Base-by-base conservation (phyloP, 768 basidiomycete genomes). In the Myochromella boudieri region DNA sequence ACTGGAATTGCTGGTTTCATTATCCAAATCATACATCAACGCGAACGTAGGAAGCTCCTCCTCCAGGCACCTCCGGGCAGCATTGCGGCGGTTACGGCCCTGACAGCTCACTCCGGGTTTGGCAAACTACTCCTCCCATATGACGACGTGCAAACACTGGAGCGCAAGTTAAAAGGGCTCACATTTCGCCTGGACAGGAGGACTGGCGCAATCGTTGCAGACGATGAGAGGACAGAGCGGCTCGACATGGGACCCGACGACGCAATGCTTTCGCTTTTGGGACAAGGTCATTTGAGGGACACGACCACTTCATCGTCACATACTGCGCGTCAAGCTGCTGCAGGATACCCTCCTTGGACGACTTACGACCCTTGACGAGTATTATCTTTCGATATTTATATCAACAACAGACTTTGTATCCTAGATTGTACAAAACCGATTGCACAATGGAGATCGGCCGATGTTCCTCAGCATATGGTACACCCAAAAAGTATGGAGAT, bases 171-270 rank as follows among this genome's bases (percentile, higher is more conserved):
- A 25, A 61, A 64, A 11, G 77, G 75, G 0, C 54, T 85, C 40
- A 63, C 62, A 12, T 86, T 85, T 66, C 58, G 72, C 31, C 53
- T 85, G 36, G 84, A 86, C 58, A 63, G 58, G 44, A 66, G 76
- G 26, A 84, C 82, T 1, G 84, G 84, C 26, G 82, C 81, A 3
- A 78, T 86, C 37, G 58, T 85, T 9, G 81, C 78, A 0, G 78
- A 82, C 41, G 79, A 81, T 42, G 65, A 70, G 32, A 60, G 54
- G 20, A 57, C 60, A 18, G 63, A 58, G 24, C 42, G 59, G 32
- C 48, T 25, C 31, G 59, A 51, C 3, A 58, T 61, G 52, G 67
- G 66, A 9, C 49, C 54, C 21, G 70, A 74, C 36, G 69, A 73
- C 49, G 68, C 72, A 20, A 67, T 65, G 67, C 54, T 62, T 47